Conservation (phyloP, 2,329 filamentous ascomycete genomes). For the Cladosporium austrohemisphaericum region DNA sequence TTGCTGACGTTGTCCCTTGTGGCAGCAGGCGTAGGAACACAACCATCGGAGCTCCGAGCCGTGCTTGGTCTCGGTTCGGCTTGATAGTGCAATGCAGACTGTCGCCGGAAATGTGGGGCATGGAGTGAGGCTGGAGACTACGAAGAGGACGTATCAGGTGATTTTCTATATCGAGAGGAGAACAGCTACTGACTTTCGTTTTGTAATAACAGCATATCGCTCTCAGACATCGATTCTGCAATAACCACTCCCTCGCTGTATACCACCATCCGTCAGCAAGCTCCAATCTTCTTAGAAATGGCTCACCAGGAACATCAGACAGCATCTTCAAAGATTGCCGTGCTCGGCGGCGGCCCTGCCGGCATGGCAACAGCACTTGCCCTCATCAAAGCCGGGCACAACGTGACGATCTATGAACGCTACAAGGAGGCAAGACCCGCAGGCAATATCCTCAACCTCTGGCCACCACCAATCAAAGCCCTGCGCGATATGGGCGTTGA, state of each 20-base stretch:
- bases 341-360: slow-evolving; percentile 31
- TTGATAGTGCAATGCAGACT: background rate
- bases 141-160: no score
- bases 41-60: background rate
- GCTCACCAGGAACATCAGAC: background rate
- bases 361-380: slow-evolving; percentile 34
- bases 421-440: slow-evolving; percentile 21
- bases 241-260: no score
- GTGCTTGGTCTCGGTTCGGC: background rate
- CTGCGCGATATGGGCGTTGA: slow-evolving; percentile 1
- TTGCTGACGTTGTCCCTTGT: no score
- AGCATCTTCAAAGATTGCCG: slow-evolving; percentile 29
- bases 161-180: no score
- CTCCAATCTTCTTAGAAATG: no score
- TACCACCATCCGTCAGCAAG: no score
- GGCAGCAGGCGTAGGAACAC: background rate
- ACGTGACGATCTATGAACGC: slow-evolving; percentile 34
- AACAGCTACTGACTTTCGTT: no score
- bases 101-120: background rate
- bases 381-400: slow-evolving; percentile 30
- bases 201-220: no score
- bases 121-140: background rate
- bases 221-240: no score
- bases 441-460: slow-evolving; percentile 1
- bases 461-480: slow-evolving; percentile 4